These are phyloP conservation scores for Lepidium didymum DNA, from an alignment of 345 rosid species.

Conservation along the genomic window DNA sequence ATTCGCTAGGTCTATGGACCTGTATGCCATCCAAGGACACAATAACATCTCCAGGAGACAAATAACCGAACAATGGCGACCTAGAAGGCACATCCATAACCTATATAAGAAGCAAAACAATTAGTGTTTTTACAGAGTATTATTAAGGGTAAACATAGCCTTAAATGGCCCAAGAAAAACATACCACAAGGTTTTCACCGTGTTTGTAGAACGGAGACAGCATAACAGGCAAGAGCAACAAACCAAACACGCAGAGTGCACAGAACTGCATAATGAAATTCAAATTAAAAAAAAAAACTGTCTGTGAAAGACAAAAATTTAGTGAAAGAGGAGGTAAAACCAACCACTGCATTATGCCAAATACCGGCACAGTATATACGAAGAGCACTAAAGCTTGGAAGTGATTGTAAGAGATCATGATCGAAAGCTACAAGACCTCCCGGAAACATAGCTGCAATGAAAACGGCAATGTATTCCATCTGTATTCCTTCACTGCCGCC, in stretches of 20 bases:
- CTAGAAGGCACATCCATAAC: slow-evolving; percentile 57
- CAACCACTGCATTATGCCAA: slow-evolving; percentile 93
- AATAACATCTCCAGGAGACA: slow-evolving; percentile 72
- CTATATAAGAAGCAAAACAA: slow-evolving; percentile 30
- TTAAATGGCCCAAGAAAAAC: not conserved
- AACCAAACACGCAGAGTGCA: slow-evolving; percentile 50
- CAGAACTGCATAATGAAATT: slow-evolving; percentile 37
- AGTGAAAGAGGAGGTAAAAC: not conserved
- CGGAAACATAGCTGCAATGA: slow-evolving; percentile 76
- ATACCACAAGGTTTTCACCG: slow-evolving; percentile 51
- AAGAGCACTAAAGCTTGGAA: slow-evolving; percentile 48
- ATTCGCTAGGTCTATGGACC: slow-evolving; percentile 49
- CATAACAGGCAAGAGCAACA: slow-evolving; percentile 54
- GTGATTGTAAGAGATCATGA: slow-evolving; percentile 46
- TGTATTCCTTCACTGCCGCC: slow-evolving; percentile 81
- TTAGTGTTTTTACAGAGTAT: not conserved
- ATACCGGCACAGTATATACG: slow-evolving; percentile 86
- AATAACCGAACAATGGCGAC: slow-evolving; percentile 63
- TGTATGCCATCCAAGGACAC: slow-evolving; percentile 60
- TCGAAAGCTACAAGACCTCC: slow-evolving; percentile 90
- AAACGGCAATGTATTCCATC: slow-evolving; percentile 73
- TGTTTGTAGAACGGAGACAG: slow-evolving; percentile 56
- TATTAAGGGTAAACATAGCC: not conserved
- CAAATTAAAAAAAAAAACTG: not conserved
- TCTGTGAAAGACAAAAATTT: not conserved